phyloP scores from a whole-genome alignment of 768 basidiomycete genomes.

The Mycena capillaripes region DNA sequence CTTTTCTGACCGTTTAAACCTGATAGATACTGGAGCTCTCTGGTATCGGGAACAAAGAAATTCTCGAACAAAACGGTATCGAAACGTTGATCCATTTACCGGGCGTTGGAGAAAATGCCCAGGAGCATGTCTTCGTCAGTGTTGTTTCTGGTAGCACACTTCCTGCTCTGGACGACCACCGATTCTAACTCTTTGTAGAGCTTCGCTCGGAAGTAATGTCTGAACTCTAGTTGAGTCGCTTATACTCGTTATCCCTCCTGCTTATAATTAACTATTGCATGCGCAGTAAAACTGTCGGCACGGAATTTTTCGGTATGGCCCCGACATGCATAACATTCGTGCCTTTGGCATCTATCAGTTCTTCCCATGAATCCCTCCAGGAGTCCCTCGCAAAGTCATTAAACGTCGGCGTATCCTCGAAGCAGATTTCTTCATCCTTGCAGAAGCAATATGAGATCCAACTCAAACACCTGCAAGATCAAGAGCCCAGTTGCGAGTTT shows the following conservation, averaged over 20 bases:
- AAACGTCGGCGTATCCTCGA: neutral
- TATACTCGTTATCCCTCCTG: neutral
- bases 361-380: constrained; percentile 4
- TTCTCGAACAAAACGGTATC: constrained; percentile 36
- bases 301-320: neutral
- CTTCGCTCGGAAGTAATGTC: neutral
- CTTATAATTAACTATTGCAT: neutral
- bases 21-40: constrained; percentile 45
- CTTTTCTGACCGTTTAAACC: constrained; percentile 18
- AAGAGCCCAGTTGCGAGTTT: constrained; percentile 26
- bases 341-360: constrained; percentile 23
- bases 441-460: constrained; percentile 50
- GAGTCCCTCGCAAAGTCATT: neutral
- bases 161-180: neutral
- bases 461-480: constrained; percentile 39
- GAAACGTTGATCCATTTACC: constrained; percentile 41
- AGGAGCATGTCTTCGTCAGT: constrained; percentile 44
- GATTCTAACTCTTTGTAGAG: neutral
- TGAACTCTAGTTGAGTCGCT: constrained; percentile 2
- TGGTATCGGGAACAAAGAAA: constrained; percentile 35
- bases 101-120: constrained; percentile 50
- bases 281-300: constrained; percentile 39
- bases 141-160: constrained; percentile 33
- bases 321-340: constrained; percentile 18
- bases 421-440: constrained; percentile 35